A percentile compares a stretch with the other conserved stretches of the same genome.
These are phyloP conservation scores for Aegle marmelos DNA, from an alignment of 345 rosid genomes.

Conservation along the genomic window DNA sequence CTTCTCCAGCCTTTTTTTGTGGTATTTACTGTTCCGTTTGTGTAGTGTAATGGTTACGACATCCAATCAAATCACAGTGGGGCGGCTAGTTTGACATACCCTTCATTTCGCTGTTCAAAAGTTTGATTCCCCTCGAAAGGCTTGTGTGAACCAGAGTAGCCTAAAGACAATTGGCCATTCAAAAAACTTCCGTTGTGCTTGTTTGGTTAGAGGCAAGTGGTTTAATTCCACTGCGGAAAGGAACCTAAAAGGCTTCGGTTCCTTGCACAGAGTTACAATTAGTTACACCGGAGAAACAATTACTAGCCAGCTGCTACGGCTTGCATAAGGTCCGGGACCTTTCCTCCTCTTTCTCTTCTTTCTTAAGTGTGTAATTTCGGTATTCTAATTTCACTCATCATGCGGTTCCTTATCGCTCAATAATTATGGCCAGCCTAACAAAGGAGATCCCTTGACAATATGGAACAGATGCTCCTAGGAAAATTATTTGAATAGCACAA, in stretches of 20 bases:
- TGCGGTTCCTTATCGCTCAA: background rate
- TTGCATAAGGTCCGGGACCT: background rate
- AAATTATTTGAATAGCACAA: background rate
- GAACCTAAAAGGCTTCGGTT: too few relatives aligned
- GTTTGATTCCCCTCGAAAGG: background rate
- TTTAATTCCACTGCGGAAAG: too few relatives aligned
- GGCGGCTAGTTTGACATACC: background rate
- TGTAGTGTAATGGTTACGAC: background rate
- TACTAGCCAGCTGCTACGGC: background rate
- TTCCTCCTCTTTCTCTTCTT: background rate
- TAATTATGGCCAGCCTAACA: too few relatives aligned
- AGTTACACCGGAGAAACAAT: background rate
- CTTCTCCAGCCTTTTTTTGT: background rate
- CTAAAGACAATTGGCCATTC: too few relatives aligned
- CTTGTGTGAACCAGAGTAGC: background rate
- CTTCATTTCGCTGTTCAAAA: background rate
- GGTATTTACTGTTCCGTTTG: too few relatives aligned
- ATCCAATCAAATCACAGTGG: background rate
- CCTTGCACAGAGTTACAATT: too few relatives aligned
- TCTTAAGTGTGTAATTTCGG: background rate
- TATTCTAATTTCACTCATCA: background rate
- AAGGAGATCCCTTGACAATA: background rate
- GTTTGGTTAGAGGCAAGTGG: too few relatives aligned
- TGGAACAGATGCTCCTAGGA: background rate
- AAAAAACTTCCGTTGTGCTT: too few relatives aligned